phyloP scores from a whole-genome alignment of 805 yeast species.

The Blastobotrys attinorum region DNA sequence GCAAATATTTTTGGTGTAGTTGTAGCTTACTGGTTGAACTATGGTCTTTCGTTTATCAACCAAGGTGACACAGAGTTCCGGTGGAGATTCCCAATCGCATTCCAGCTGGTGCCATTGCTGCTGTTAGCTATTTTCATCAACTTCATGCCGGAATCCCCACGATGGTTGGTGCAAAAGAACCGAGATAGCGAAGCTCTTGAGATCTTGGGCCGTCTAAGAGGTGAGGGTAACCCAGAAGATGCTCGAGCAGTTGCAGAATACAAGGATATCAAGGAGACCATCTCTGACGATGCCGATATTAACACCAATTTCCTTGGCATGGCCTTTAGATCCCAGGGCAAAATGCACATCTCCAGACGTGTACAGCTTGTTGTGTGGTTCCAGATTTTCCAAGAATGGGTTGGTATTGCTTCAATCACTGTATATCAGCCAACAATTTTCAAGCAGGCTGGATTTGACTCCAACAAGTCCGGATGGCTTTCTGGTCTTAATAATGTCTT shows the following conservation, averaged over 20 bases:
- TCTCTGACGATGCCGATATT: slow-evolving; percentile 8
- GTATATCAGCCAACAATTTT: slow-evolving; percentile 14
- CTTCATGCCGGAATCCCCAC: slow-evolving; percentile 18
- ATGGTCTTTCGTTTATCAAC: slow-evolving; percentile 11
- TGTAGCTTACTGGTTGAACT: slow-evolving; percentile 51
- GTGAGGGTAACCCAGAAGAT: slow-evolving; percentile 10
- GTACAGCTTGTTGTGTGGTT: slow-evolving; percentile 27
- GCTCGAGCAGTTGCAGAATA: slow-evolving; percentile 9
- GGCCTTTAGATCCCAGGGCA: slow-evolving; percentile 17
- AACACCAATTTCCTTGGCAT: slow-evolving; percentile 10
- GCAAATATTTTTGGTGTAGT: slow-evolving; percentile 50
- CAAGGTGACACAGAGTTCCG: slow-evolving; percentile 14
- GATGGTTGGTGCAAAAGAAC: slow-evolving; percentile 10
- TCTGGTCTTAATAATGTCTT: slow-evolving; percentile 16
- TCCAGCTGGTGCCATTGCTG: slow-evolving; percentile 14
- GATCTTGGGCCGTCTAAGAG: slow-evolving; percentile 11
- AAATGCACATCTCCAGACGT: slow-evolving; percentile 13
- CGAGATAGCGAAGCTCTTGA: slow-evolving; percentile 8
- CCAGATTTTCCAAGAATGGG: slow-evolving; percentile 33
- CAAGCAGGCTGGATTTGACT: slow-evolving; percentile 29
- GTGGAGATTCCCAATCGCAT: slow-evolving; percentile 16
- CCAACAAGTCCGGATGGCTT: slow-evolving; percentile 19
- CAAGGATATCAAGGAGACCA: slow-evolving; percentile 8
- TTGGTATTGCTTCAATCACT: slow-evolving; percentile 18
- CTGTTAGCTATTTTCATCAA: slow-evolving; percentile 7